phyloP scores from a whole-genome alignment of 2,329 filamentous ascomycete genomes.

The Apiospora pterosperma region DNA sequence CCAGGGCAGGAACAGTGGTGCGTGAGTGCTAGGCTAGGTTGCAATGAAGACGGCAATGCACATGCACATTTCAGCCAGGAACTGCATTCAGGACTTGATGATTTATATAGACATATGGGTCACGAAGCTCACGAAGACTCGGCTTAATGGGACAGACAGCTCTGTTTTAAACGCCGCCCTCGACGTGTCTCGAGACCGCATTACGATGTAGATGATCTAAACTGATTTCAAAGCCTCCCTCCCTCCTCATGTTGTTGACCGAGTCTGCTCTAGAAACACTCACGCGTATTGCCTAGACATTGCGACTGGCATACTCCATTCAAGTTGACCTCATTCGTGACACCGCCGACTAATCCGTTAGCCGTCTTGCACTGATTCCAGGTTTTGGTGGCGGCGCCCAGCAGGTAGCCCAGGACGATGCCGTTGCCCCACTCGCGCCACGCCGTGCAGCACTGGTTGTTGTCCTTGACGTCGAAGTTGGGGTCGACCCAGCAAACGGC shows the following conservation, averaged over 20 bases:
- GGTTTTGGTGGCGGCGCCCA: conserved; percentile 2
- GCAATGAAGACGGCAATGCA: background rate
- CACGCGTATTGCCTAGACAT: background rate
- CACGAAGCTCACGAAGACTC: background rate
- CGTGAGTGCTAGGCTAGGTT: background rate
- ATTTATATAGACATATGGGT: background rate
- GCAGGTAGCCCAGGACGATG: background rate
- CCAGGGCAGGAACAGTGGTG: background rate
- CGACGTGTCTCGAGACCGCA: background rate
- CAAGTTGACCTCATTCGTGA: background rate
- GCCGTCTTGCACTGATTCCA: conserved; percentile 4
- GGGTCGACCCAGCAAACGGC: conserved; percentile 1
- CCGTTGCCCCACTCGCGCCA: background rate
- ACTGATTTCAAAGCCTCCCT: background rate
- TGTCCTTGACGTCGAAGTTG: background rate
- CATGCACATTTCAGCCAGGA: background rate
- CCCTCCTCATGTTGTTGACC: background rate
- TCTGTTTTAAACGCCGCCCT: background rate
- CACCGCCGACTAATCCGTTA: background rate
- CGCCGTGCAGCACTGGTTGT: conserved; percentile 1
- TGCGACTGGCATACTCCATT: background rate
- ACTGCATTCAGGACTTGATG: background rate
- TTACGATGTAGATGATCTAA: background rate
- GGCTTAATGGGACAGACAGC: background rate
- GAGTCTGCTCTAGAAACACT: background rate